Percentiles rank a stretch among this genome's conserved stretches.
Conservation (phyloP, 306 rosid genomes). For the Sphenostylis stenocarpa region DNA sequence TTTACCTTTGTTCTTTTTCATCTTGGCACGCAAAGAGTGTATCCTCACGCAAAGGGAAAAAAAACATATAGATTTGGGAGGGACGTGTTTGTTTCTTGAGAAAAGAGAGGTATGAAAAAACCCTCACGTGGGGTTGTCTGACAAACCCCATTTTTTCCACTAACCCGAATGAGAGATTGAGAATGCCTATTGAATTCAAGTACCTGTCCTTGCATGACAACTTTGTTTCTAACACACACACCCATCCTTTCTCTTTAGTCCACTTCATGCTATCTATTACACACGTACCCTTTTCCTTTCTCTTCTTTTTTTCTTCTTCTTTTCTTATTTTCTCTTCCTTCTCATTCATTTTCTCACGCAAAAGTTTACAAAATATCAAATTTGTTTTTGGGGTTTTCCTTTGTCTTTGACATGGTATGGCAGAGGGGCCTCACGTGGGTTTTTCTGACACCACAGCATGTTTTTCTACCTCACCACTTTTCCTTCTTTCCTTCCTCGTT, state of each 20-base stretch:
- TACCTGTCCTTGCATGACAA: slow-evolving; percentile 38
- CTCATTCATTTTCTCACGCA: slow-evolving; percentile 40
- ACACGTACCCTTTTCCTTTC: slow-evolving; percentile 23
- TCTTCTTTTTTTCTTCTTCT: neutral
- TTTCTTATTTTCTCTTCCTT: neutral
- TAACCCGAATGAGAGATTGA: slow-evolving; percentile 34
- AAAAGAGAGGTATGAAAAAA: slow-evolving; percentile 27
- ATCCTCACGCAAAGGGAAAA: slow-evolving; percentile 48
- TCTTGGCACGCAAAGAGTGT: slow-evolving; percentile 45
- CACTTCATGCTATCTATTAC: slow-evolving; percentile 37
- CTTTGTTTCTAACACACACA: slow-evolving; percentile 34
- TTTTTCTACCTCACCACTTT: slow-evolving; percentile 49
- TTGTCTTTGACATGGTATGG: slow-evolving; percentile 26
- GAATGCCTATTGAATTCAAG: slow-evolving; percentile 23
- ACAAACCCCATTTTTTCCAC: slow-evolving; percentile 30
- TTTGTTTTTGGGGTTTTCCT: slow-evolving; percentile 26
- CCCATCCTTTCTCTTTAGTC: slow-evolving; percentile 34
- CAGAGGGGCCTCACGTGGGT: slow-evolving; percentile 52
- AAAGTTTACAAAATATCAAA: neutral
- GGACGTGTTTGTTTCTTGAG: slow-evolving; percentile 39
- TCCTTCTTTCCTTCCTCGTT: slow-evolving; percentile 43
- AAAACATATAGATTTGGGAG: slow-evolving; percentile 20
- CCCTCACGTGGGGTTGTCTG: slow-evolving; percentile 61
- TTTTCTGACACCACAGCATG: slow-evolving; percentile 51
- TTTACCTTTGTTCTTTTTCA: slow-evolving; percentile 37